Conservation (phyloP, 164 flowering plant genomes). For the Vitis vinifera region DNA sequence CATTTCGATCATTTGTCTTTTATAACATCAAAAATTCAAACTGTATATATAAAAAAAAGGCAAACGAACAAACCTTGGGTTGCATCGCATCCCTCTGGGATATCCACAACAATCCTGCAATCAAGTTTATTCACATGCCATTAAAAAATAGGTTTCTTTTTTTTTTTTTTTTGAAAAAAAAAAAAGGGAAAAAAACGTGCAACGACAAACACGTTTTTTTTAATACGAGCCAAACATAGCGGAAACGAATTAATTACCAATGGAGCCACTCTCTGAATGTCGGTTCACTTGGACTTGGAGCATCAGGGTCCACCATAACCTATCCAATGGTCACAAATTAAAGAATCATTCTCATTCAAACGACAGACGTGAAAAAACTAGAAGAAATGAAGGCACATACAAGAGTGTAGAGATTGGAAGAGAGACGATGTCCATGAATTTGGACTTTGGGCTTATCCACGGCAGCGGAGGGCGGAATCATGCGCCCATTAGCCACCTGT, state of each 20-base stretch:
- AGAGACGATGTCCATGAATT: background rate
- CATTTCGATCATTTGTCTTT: too few relatives aligned
- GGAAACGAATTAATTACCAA: constrained; percentile 7
- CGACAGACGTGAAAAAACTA: too few relatives aligned
- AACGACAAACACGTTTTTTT: too few relatives aligned
- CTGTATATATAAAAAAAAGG: too few relatives aligned
- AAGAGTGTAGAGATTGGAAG: constrained; percentile 14
- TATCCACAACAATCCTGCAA: constrained; percentile 27
- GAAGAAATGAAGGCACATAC: background rate
- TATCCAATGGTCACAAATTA: background rate
- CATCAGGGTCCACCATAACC: constrained; percentile 53
- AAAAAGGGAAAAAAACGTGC: too few relatives aligned
- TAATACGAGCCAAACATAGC: too few relatives aligned
- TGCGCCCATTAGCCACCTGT: constrained; percentile 19
- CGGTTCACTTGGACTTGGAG: constrained; percentile 45
- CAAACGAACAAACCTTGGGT: constrained; percentile 13
- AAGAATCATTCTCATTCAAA: background rate
- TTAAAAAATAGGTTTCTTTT: too few relatives aligned
- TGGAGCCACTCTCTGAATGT: constrained; percentile 18
- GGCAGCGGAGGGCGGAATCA: constrained; percentile 18
- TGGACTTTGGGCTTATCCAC: constrained; percentile 9
- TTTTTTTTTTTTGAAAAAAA: too few relatives aligned
- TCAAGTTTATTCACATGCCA: background rate
- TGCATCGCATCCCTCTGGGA: constrained; percentile 24
- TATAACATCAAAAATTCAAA: too few relatives aligned